Conservation (phyloP, 495 filamentous ascomycete genomes). For the Lepidopterella palustris region DNA sequence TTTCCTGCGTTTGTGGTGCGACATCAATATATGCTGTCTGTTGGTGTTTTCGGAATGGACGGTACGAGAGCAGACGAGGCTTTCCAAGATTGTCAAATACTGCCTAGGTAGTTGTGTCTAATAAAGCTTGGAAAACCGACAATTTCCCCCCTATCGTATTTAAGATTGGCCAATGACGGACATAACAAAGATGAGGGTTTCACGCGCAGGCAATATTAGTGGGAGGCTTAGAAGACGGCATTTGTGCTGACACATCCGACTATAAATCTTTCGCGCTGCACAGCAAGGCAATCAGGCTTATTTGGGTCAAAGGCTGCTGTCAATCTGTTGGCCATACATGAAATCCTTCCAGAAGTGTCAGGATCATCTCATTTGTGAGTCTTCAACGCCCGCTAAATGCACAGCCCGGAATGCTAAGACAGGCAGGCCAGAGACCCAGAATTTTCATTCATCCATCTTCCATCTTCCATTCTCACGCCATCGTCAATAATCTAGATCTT, state of each 20-base stretch:
- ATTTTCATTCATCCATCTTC: no score
- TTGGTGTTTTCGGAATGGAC: not conserved
- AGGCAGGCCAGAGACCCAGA: constrained; percentile 21
- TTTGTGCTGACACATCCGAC: not conserved
- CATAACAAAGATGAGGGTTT: not conserved
- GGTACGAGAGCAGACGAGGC: no score
- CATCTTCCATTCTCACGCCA: constrained; percentile 4
- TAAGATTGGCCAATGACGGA: not conserved
- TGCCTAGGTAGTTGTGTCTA: no score
- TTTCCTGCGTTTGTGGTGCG: not conserved
- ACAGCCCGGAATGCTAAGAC: no score
- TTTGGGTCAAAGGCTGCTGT: not conserved
- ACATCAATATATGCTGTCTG: not conserved
- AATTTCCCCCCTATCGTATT: not conserved
- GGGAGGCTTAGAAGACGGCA: not conserved
- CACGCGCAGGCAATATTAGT: not conserved
- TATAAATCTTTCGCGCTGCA: not conserved
- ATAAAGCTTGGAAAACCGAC: not conserved
- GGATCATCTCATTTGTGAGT: constrained; percentile 11
- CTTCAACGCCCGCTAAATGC: constrained; percentile 22
- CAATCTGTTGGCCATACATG: not conserved
- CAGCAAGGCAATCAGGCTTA: not conserved
- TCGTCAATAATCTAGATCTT: constrained; percentile 70
- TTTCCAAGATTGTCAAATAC: no score
- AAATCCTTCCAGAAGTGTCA: not conserved